Base-by-base conservation (phyloP, 495 filamentous ascomycete genomes). In the Aspergillus wentii region DNA sequence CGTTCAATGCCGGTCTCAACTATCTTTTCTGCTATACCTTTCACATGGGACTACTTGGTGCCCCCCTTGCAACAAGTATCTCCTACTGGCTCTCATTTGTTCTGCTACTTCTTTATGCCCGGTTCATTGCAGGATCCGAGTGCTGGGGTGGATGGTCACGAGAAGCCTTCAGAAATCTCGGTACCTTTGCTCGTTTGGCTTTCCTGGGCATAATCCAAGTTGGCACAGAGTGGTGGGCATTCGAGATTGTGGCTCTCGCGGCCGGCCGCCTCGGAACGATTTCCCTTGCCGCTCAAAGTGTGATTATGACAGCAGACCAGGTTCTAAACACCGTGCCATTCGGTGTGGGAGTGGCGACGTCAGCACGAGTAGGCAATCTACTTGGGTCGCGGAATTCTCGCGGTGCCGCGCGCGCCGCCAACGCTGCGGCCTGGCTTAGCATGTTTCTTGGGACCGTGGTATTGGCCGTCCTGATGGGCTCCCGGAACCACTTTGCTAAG, bases 201-300 rank as follows among this genome's bases (percentile, higher is more conserved):
- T 49, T 81, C 22, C 61, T 95, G 1, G 90, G 90, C 4, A 67
- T 94, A 29, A 56, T 95, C n/a, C 90, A 94, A 49, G 84, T 95
- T 16, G 90, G 90, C 6, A 94, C 86, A 0, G 88, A 95, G 62
- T 94, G 89, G 89, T 94, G 89, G 88, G 89, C 89, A 0, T 94
- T 94, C 48, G 89, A 94, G 61, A 94, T 96, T 39, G 88, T 95
- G n/a, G 88, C 89, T 1, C 69, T 96, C 0, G 88, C 82, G 2
- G 90, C 90, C 3, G 90, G 90, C 8, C 72, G 80, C 7, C 71
- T 96, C 0, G 89, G 89, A 7, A 92, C 85, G 0, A 81, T 92
- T 26, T 72, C 89, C 0, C 71, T 95, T 0, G 90, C 90, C 8
- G 82, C 89, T 1, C 90, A 96, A 54, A 85, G 80, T 43, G 88